These are phyloP conservation scores for Zopfochytrium polystomum DNA, from an alignment of 371 early-diverging fungal species.

Conservation along the genomic window DNA sequence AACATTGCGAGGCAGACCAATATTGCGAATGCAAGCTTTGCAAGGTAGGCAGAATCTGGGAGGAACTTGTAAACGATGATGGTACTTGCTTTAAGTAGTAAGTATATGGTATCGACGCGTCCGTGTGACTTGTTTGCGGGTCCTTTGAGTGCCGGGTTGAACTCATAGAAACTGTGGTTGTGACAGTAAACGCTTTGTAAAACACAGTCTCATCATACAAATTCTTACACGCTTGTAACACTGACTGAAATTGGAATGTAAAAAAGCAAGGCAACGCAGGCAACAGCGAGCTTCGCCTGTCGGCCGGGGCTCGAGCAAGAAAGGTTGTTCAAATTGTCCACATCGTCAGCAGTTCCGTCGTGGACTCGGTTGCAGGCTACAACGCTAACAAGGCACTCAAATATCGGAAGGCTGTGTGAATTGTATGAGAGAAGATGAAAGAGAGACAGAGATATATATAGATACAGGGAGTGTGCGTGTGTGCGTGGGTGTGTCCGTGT, in stretches of 20 bases:
- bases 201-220: neutral
- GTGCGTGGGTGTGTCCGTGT: too few species aligned
- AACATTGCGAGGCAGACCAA: constrained; percentile 9
- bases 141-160: constrained; percentile 9
- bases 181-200: neutral
- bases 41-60: neutral
- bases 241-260: constrained; percentile 7
- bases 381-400: constrained; percentile 11
- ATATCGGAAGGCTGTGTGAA: constrained; percentile 9
- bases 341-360: neutral
- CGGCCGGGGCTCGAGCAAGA: constrained; percentile 2
- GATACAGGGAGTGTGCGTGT: neutral
- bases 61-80: constrained; percentile 15
- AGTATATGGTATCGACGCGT: constrained; percentile 16
- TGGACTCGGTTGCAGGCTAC: constrained; percentile 14
- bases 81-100: constrained; percentile 7
- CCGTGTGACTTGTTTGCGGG: constrained; percentile 13
- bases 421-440: neutral
- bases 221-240: constrained; percentile 14
- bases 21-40: neutral
- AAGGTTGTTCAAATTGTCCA: neutral
- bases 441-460: neutral
- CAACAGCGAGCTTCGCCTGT: neutral
- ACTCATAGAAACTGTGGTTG: constrained; percentile 18
- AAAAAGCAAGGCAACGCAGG: constrained; percentile 1